Conservation (phyloP, 1,139 yeast genomes). For the Arxiozyma bovina region DNA sequence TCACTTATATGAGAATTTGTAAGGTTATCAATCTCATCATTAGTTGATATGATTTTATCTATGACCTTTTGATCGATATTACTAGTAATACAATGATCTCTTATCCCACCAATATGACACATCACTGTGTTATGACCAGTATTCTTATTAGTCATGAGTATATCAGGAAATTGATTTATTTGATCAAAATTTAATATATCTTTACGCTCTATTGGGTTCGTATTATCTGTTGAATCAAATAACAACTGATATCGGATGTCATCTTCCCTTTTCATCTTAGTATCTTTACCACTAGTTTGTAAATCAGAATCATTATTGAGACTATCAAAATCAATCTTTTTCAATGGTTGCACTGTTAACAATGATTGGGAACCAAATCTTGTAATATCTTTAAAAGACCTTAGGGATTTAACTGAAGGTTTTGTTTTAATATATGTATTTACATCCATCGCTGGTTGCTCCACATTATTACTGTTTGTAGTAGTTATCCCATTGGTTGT, state of each 20-base stretch:
- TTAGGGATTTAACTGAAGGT: slow-evolving; percentile 12
- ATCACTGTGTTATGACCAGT: slow-evolving; percentile 16
- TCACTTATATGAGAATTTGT: neutral
- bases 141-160: slow-evolving; percentile 13
- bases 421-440: neutral
- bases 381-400: slow-evolving; percentile 13
- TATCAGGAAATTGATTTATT: slow-evolving; percentile 20
- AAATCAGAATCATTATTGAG: neutral
- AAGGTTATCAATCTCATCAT: slow-evolving; percentile 17
- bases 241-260: neutral
- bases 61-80: slow-evolving; percentile 9
- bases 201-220: neutral
- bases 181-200: slow-evolving; percentile 4
- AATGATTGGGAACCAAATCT: slow-evolving; percentile 8
- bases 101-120: slow-evolving; percentile 31
- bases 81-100: slow-evolving; percentile 25
- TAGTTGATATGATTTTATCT: slow-evolving; percentile 20
- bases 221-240: neutral
- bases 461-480: neutral
- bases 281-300: neutral
- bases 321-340: neutral
- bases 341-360: slow-evolving; percentile 1
- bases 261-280: neutral
- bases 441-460: neutral
- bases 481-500: neutral